phyloP scores from a whole-genome alignment of 208 protist genomes.

The Tritrichomonas foetus region DNA sequence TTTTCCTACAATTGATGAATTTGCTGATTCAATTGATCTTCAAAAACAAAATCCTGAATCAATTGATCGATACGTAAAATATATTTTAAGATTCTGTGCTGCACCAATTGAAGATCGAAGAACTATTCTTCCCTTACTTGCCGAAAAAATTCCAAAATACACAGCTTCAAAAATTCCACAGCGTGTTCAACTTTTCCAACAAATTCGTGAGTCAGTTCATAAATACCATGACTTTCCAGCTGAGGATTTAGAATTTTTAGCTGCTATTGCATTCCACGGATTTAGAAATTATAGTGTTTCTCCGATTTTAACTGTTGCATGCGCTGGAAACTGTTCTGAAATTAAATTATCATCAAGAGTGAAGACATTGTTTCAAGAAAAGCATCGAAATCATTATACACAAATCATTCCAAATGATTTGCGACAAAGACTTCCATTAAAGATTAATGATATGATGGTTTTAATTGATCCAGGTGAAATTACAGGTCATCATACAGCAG shows the following conservation, averaged over 20 bases:
- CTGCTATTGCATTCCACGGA: not conserved
- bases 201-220: not conserved
- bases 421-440: not conserved
- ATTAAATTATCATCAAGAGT: not conserved
- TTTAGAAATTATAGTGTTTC: not conserved
- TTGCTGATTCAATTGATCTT: not conserved
- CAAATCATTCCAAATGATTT: not conserved
- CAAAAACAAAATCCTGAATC: not conserved
- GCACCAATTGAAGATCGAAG: not conserved
- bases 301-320: not conserved
- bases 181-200: not conserved
- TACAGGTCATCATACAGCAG: no score
- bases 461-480: not conserved
- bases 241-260: not conserved
- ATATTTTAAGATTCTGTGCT: not conserved
- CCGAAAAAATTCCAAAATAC: constrained; percentile 9
- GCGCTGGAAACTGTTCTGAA: not conserved
- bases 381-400: not conserved
- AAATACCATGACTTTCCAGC: not conserved
- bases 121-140: not conserved
- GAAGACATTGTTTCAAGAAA: not conserved
- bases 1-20: not conserved
- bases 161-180: not conserved
- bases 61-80: not conserved
- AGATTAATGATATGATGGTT: not conserved